Conservation (phyloP, 768 basidiomycete species). For the Lyophyllum shimeji region DNA sequence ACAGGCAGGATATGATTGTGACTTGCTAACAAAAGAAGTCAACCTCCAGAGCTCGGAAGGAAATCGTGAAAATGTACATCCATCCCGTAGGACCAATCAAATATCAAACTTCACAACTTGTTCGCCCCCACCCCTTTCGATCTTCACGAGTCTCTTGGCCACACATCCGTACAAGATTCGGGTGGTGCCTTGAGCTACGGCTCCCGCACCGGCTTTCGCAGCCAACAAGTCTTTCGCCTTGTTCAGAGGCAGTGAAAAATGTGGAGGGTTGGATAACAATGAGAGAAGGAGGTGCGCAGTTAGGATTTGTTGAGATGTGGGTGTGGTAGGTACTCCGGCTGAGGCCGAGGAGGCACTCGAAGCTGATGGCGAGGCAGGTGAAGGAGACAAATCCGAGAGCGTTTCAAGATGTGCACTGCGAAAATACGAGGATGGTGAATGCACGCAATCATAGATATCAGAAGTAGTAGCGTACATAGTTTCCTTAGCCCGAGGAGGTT, state of each 20-base stretch:
- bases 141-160: slow-evolving; percentile 76
- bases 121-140: slow-evolving; percentile 73
- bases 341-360: slow-evolving; percentile 50
- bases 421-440: slow-evolving; percentile 1
- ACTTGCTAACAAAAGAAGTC: not conserved
- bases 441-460: not conserved
- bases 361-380: slow-evolving; percentile 55
- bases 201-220: slow-evolving; percentile 35
- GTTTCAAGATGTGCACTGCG: slow-evolving; percentile 59
- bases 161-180: slow-evolving; percentile 75
- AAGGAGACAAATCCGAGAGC: slow-evolving; percentile 48
- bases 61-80: not conserved
- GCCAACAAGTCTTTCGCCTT: slow-evolving; percentile 59
- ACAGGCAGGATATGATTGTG: too few species aligned
- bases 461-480: slow-evolving; percentile 50
- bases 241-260: slow-evolving; percentile 58
- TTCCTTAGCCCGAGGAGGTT: slow-evolving; percentile 54
- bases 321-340: slow-evolving; percentile 28
- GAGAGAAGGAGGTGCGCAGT: slow-evolving; percentile 65
- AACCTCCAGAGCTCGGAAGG: not conserved
- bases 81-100: slow-evolving; percentile 18
- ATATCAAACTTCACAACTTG: slow-evolving; percentile 75
- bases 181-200: slow-evolving; percentile 46
- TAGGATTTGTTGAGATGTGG: slow-evolving; percentile 68
- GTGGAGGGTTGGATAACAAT: slow-evolving; percentile 52